A percentile compares a stretch with the other conserved stretches of the same genome.
These are phyloP conservation scores for Phylloporus sp. DNA, from an alignment of 768 basidiomycete genomes.

Conservation along the genomic window DNA sequence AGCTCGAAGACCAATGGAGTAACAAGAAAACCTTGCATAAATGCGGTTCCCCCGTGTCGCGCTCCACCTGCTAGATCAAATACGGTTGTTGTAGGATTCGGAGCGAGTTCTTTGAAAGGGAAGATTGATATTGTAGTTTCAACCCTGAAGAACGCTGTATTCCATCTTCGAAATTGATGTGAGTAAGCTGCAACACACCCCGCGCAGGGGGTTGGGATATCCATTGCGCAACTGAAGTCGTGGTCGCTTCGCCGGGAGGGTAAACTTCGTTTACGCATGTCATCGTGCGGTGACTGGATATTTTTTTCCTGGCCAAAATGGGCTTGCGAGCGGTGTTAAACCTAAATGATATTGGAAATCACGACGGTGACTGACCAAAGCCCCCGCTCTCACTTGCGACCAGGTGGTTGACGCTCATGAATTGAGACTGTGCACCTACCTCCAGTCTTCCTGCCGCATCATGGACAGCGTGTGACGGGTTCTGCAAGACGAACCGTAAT, in stretches of 20 bases:
- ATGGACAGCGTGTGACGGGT: background rate
- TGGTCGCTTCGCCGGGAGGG: background rate
- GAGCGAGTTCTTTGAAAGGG: background rate
- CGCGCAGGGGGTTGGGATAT: background rate
- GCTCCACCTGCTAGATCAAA: slow-evolving; percentile 9
- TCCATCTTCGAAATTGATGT: background rate
- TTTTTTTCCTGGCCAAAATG: background rate
- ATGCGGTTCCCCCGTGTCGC: background rate
- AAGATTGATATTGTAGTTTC: background rate
- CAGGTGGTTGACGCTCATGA: background rate
- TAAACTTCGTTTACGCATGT: slow-evolving; percentile 2
- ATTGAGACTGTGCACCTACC: background rate
- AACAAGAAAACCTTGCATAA: background rate
- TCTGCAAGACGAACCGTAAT: background rate
- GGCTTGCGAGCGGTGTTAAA: background rate
- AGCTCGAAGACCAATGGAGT: slow-evolving; percentile 3
- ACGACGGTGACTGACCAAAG: slow-evolving; percentile 3
- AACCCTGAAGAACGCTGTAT: background rate
- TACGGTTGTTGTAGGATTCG: background rate
- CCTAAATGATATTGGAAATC: background rate
- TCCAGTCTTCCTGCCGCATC: background rate
- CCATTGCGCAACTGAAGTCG: background rate
- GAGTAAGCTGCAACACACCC: background rate
- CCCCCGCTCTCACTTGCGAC: background rate
- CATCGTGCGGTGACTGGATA: slow-evolving; percentile 5